Conservation (phyloP, 306 rosid species). For the Nissolia schottii region DNA sequence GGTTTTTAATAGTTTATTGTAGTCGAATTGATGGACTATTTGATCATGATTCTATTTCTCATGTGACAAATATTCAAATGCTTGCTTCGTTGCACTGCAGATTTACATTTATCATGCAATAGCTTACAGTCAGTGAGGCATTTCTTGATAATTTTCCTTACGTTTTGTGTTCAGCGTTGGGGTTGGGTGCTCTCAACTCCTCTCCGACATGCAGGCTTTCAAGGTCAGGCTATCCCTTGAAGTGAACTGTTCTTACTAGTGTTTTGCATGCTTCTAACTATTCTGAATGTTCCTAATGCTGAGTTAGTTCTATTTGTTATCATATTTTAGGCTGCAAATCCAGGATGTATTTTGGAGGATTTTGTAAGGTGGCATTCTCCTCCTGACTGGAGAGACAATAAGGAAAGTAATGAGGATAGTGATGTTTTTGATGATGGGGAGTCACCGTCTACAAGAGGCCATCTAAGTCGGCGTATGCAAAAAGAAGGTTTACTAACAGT, state of each 20-base stretch:
- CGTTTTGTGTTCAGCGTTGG: constrained; percentile 79
- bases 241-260: constrained; percentile 19
- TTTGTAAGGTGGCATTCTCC: constrained; percentile 99
- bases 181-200: constrained; percentile 99
- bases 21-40: not conserved
- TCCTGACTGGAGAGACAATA: constrained; percentile 92
- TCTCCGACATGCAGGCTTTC: constrained; percentile 99
- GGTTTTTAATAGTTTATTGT: constrained; percentile 8
- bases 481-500: constrained; percentile 63
- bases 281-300: constrained; percentile 20
- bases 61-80: constrained; percentile 1
- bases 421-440: constrained; percentile 50
- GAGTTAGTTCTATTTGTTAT: constrained; percentile 22
- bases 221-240: constrained; percentile 55
- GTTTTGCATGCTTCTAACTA: constrained; percentile 14
- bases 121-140: not conserved
- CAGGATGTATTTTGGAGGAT: constrained; percentile 99
- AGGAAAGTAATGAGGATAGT: constrained; percentile 42
- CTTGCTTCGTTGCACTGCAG: constrained; percentile 17
- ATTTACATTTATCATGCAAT: not conserved
- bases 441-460: constrained; percentile 52
- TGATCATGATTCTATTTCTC: constrained; percentile 12
- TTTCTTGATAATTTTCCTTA: constrained; percentile 37
- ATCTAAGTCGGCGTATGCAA: constrained; percentile 91
- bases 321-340: constrained; percentile 85